Percentiles rank a stretch among this genome's conserved stretches.
phyloP scores from a whole-genome alignment of 768 basidiomycete genomes.

The Rhodotorula babjevae region DNA sequence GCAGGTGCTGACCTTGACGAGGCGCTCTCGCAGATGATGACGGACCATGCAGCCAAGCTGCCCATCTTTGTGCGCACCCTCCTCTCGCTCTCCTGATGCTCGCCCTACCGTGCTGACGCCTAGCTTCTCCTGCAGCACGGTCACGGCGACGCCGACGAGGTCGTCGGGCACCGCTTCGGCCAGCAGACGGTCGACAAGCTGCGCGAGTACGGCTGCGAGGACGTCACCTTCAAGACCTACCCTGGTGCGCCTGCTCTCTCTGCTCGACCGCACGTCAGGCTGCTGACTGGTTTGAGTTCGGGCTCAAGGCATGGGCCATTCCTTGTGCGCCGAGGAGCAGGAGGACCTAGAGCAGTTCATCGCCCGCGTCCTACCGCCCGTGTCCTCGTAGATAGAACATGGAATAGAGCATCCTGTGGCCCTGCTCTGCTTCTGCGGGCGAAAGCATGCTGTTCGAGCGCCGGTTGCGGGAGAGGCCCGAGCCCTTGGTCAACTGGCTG shows the following conservation, averaged over 20 bases:
- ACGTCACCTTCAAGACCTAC: conserved; percentile 44
- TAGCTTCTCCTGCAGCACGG: background rate
- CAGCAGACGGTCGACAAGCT: conserved; percentile 59
- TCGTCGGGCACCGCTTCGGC: conserved; percentile 51
- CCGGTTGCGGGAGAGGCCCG: too few relatives aligned
- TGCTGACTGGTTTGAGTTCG: background rate
- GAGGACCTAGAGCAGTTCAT: conserved; percentile 22
- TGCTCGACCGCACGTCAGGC: rapidly evolving
- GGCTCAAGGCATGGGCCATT: conserved; percentile 26
- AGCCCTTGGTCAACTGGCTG: too few relatives aligned
- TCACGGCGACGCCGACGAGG: background rate
- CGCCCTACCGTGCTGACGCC: background rate
- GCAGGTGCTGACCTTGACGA: background rate
- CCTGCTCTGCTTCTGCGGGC: too few relatives aligned
- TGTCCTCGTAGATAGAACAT: too few relatives aligned
- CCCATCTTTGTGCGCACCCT: conserved; percentile 59
- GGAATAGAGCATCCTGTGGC: too few relatives aligned
- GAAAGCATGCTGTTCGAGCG: too few relatives aligned
- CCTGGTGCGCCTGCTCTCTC: background rate
- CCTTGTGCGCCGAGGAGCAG: conserved; percentile 29
- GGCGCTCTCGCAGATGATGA: conserved; percentile 55
- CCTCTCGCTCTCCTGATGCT: background rate
- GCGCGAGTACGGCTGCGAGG: conserved; percentile 55
- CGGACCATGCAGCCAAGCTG: conserved; percentile 57
- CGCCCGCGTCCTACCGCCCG: background rate